These are phyloP conservation scores for Pyrus betulifolia DNA, from an alignment of 306 rosid species.

Conservation along the genomic window DNA sequence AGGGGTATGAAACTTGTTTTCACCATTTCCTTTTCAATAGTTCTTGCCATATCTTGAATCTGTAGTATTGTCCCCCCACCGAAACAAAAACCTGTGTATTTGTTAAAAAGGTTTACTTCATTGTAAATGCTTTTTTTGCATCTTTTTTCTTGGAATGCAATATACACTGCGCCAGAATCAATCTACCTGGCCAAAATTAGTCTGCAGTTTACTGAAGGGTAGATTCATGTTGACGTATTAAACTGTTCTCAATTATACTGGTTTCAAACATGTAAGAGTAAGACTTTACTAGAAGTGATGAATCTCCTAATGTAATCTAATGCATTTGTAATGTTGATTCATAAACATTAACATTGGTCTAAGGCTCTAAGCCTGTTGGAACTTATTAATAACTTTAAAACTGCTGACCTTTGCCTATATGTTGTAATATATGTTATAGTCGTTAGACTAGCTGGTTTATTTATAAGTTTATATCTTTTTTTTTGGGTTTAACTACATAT, in stretches of 20 bases:
- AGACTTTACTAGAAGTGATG: background rate
- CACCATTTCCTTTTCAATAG: background rate
- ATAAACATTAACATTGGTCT: background rate
- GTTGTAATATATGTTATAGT: background rate
- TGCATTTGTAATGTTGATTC: background rate
- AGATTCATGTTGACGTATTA: background rate
- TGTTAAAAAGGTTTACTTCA: background rate
- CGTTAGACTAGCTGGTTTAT: background rate
- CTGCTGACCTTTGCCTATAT: background rate
- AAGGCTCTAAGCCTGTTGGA: background rate
- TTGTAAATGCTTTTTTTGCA: background rate
- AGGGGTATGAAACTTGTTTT: slow-evolving; percentile 57
- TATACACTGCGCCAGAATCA: background rate
- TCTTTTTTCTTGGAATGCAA: background rate
- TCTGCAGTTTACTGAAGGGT: background rate
- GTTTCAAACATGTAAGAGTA: background rate
- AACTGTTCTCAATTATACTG: background rate
- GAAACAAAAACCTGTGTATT: background rate
- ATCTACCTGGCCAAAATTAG: background rate
- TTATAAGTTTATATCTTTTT: too few relatives aligned
- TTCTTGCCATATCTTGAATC: background rate
- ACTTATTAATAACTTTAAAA: background rate
- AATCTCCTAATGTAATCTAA: background rate
- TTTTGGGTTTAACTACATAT: background rate
- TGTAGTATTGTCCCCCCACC: background rate